These are phyloP conservation scores for Triticum dicoccoides DNA, from an alignment of 176 grass and related monocot species.

Conservation along the genomic window DNA sequence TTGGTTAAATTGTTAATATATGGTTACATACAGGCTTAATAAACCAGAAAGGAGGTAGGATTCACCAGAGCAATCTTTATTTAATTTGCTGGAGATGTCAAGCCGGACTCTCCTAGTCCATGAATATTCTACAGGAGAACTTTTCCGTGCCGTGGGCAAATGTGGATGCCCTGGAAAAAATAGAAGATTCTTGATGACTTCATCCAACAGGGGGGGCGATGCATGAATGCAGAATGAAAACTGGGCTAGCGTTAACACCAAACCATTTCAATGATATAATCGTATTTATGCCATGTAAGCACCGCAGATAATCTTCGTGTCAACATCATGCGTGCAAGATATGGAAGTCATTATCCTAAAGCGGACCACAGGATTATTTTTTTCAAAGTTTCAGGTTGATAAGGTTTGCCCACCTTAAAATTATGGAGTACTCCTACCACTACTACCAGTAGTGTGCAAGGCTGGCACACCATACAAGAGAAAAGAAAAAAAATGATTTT, in stretches of 20 bases:
- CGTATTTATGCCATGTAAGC: not conserved
- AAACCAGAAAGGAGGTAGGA: too few relatives aligned
- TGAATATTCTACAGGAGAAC: not conserved
- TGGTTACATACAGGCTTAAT: too few relatives aligned
- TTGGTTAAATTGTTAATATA: too few relatives aligned
- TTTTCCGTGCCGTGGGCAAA: not conserved
- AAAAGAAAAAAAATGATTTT: not conserved
- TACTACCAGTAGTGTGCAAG: not conserved
- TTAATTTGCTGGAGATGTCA: not conserved
- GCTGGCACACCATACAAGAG: not conserved
- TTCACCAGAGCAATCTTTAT: not conserved
- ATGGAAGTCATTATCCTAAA: not conserved
- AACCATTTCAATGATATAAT: not conserved
- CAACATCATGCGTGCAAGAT: not conserved
- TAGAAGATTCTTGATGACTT: not conserved
- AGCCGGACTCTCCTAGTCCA: not conserved
- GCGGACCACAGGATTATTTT: not conserved
- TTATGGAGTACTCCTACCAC: not conserved
- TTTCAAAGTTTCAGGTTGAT: not conserved
- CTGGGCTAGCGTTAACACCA: not conserved
- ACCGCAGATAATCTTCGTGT: constrained; percentile 7
- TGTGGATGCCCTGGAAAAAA: not conserved
- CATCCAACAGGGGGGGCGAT: not conserved
- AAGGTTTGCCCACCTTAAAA: constrained; percentile 1
- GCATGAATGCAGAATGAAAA: not conserved